These are phyloP conservation scores for Myxozyma melibiosi DNA, from an alignment of 805 yeast species.

Conservation along the genomic window DNA sequence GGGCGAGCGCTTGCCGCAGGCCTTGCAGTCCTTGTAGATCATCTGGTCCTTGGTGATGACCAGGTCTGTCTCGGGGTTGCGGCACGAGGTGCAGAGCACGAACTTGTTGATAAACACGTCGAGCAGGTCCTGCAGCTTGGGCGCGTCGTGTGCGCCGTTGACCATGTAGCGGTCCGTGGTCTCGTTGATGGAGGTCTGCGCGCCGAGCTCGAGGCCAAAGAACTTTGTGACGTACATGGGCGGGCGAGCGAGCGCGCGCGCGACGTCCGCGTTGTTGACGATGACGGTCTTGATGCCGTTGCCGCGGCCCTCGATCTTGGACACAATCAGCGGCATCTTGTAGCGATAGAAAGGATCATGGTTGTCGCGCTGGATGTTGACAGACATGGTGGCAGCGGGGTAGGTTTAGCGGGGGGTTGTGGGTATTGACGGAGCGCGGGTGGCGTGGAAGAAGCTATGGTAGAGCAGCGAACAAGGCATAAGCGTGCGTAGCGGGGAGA, in stretches of 20 bases:
- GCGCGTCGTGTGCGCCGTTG: slow-evolving; percentile 91
- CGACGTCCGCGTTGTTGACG: slow-evolving; percentile 86
- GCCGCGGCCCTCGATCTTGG: slow-evolving; percentile 98
- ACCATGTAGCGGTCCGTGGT: slow-evolving; percentile 84
- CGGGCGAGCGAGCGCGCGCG: slow-evolving; percentile 92
- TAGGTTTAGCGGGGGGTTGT: neutral
- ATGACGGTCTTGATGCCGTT: slow-evolving; percentile 98
- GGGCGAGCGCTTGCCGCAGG: slow-evolving; percentile 88
- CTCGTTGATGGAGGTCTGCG: slow-evolving; percentile 84
- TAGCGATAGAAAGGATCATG: slow-evolving; percentile 98
- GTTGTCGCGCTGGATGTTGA: slow-evolving; percentile 89
- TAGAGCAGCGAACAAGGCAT: slow-evolving; percentile 19
- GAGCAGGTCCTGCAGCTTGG: slow-evolving; percentile 86
- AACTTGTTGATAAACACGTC: slow-evolving; percentile 93
- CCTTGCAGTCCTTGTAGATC: slow-evolving; percentile 91
- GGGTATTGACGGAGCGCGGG: slow-evolving; percentile 27
- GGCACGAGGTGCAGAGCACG: slow-evolving; percentile 91
- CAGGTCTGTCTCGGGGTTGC: slow-evolving; percentile 96
- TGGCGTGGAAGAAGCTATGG: slow-evolving; percentile 7
- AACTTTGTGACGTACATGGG: slow-evolving; percentile 88
- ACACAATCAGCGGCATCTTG: slow-evolving; percentile 97
- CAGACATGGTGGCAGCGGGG: slow-evolving; percentile 19
- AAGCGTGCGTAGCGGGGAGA: slow-evolving; percentile 8
- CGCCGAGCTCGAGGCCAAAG: slow-evolving; percentile 96
- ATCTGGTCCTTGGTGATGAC: slow-evolving; percentile 72